phyloP scores from a whole-genome alignment of 2,329 filamentous ascomycete species.

The Diatrype stigma region DNA sequence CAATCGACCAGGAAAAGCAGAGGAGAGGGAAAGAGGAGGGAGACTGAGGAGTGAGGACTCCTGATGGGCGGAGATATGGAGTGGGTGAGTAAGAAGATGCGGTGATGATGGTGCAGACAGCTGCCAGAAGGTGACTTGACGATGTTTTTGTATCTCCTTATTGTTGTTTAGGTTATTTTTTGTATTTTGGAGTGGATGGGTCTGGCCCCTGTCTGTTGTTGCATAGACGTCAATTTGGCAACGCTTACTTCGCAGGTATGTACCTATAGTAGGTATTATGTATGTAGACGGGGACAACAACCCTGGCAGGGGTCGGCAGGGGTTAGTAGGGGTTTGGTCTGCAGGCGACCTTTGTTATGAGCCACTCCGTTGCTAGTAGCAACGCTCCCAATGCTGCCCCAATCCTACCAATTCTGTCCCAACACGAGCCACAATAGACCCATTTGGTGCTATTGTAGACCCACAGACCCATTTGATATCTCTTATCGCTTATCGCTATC shows the following conservation, averaged over 20 bases:
- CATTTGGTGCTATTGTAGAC: neutral
- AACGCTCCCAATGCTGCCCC: neutral
- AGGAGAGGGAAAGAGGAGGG: constrained; percentile 2
- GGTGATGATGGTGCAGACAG: constrained; percentile 8
- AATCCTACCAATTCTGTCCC: no score
- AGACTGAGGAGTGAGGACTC: neutral
- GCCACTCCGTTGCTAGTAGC: neutral
- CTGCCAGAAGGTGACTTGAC: constrained; percentile 12
- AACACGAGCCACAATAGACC: neutral
- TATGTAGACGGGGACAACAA: neutral
- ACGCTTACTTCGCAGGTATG: no score
- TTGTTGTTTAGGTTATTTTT: constrained; percentile 25
- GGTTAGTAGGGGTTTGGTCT: no score
- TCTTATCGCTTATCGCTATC: constrained; percentile 1
- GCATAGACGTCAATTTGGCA: constrained; percentile 12
- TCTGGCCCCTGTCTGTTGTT: constrained; percentile 12
- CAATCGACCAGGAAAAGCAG: neutral
- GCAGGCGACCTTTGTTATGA: neutral
- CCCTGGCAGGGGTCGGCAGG: no score
- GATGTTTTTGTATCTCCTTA: constrained; percentile 26
- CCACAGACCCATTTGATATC: neutral
- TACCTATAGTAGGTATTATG: no score
- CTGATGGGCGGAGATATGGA: constrained; percentile 1
- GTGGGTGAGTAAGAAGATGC: constrained; percentile 6
- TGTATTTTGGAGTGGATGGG: constrained; percentile 20